phyloP scores from a whole-genome alignment of 257 asterid genomes.

The Lavandula angustifolia region DNA sequence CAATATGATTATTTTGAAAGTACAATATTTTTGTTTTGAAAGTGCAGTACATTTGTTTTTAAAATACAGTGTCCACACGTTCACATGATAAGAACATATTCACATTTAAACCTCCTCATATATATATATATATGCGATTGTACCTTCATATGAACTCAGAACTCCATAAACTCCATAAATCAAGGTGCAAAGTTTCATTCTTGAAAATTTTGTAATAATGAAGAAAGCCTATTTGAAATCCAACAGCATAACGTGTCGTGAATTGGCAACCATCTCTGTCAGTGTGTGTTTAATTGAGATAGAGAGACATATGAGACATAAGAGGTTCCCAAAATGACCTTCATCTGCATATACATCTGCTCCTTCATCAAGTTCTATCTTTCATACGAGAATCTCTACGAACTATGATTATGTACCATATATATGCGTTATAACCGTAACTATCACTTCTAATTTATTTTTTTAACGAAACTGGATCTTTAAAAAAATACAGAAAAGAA shows the following conservation, averaged over 20 bases:
- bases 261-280: neutral
- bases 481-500: neutral
- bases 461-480: neutral
- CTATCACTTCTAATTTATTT: neutral
- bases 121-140: too few species aligned
- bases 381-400: neutral
- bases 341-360: slow-evolving; percentile 46
- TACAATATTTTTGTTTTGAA: too few species aligned
- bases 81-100: too few species aligned
- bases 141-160: too few species aligned
- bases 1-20: too few species aligned
- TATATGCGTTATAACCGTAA: neutral
- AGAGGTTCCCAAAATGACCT: slow-evolving; percentile 29
- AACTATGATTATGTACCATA: neutral
- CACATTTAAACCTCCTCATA: too few species aligned
- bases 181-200: too few species aligned
- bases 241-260: neutral
- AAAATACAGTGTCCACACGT: too few species aligned
- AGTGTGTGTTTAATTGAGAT: neutral
- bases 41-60: too few species aligned
- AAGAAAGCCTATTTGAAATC: neutral
- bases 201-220: too few species aligned
- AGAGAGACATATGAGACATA: neutral
- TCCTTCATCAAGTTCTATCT: slow-evolving; percentile 28
- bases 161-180: too few species aligned